Evolutionary conservation across 2,329 filamentous ascomycete genomes (phyloP), one percentile per base, ranked within the genome.

Genomic region (Penicillium sp.): DNA sequence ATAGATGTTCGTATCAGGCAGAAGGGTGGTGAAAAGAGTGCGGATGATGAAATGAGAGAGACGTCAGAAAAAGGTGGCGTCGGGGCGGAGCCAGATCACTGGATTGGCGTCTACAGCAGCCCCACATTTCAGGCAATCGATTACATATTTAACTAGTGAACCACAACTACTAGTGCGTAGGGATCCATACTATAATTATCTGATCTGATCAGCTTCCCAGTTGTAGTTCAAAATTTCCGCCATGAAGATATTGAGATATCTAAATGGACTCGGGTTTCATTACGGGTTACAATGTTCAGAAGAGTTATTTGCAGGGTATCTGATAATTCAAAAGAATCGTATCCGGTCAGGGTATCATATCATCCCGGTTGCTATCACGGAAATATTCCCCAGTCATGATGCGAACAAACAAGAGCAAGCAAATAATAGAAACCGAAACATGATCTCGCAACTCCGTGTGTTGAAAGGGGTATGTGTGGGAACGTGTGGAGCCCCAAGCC

Each of bases 31-130:
- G 26, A 9, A 47, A 47, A 55, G 54, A 52, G 50, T 26, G 51
- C 25, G 29, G 21, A 45, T 51, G 44, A n/a, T 23, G 19, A 42
- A 43, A 51, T 44, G 56, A 60, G 50, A 50, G 62, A 65, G 57
- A 66, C 55, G 64, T 67, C 62, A 67, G 62, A 58, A 64, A 64
- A 67, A 67, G 62, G 64, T 65, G 64, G 63, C 63, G 62, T 59
- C 56, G 55, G 59, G 59, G 61, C 59, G 60, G 64, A 61, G 60
- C 48, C 54, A 59, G 53, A 57, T 55, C 61, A 62, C 56, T 55
- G 56, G 55, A 60, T 54, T 57, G 43, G 47, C 42, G 44, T 46
- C 35, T 45, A 19, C 29, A n/a, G 21, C 29, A 27, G 27, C 49
- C 29, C 48, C 49, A 51, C 48, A 51, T 23, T 25, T 43, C 29